These are phyloP conservation scores for Candolleomyces efflorescens DNA, from an alignment of 768 basidiomycete genomes.

Conservation along the genomic window DNA sequence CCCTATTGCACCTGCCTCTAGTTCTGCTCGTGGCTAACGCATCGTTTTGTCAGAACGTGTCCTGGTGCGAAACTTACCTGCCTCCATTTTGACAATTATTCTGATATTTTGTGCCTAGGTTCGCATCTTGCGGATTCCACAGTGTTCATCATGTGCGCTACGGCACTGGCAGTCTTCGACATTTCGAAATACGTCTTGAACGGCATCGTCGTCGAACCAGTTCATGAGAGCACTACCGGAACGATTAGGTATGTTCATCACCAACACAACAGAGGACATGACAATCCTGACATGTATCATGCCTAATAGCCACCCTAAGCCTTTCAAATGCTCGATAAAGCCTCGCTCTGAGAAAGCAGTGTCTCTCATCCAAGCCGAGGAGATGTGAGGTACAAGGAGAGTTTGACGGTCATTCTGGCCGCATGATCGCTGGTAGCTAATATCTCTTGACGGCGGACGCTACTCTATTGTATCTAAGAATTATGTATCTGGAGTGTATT, in stretches of 20 bases:
- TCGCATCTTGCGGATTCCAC: slow-evolving; percentile 51
- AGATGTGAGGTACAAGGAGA: neutral
- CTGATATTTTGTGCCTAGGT: slow-evolving; percentile 27
- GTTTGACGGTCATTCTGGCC: too few species aligned
- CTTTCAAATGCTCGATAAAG: slow-evolving; percentile 56
- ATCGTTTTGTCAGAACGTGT: slow-evolving; percentile 32
- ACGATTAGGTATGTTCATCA: slow-evolving; percentile 50
- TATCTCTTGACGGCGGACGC: too few species aligned
- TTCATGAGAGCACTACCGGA: slow-evolving; percentile 54
- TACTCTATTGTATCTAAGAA: too few species aligned
- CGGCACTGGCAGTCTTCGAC: slow-evolving; percentile 49
- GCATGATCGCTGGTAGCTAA: too few species aligned
- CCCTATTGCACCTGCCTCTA: neutral
- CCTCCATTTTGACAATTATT: slow-evolving; percentile 5
- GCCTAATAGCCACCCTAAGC: slow-evolving; percentile 48
- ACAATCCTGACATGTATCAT: slow-evolving; percentile 3
- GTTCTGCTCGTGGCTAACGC: neutral
- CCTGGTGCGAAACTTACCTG: slow-evolving; percentile 32
- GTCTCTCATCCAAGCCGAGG: slow-evolving; percentile 14
- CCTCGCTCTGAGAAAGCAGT: slow-evolving; percentile 42
- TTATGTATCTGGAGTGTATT: too few species aligned
- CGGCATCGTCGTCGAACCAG: slow-evolving; percentile 42
- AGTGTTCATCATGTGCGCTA: slow-evolving; percentile 48
- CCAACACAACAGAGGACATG: neutral
- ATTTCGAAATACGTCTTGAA: slow-evolving; percentile 44